phyloP scores from a whole-genome alignment of 805 yeast genomes.

The Saccharomycopsis fodiens region DNA sequence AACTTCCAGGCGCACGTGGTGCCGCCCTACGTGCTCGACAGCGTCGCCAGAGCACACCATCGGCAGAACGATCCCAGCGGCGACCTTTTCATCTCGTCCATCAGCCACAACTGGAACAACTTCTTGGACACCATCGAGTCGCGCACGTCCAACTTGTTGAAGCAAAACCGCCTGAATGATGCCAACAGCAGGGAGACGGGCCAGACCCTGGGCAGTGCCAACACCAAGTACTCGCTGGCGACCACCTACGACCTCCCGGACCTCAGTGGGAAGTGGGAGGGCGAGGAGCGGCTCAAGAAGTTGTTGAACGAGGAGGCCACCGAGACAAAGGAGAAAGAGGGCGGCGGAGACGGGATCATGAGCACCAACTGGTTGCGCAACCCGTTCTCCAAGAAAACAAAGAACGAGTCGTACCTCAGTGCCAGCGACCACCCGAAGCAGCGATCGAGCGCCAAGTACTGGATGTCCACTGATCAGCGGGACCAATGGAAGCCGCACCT shows the following conservation, averaged over 20 bases:
- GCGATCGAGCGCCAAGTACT: conserved; percentile 53
- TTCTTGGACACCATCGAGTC: conserved; percentile 41
- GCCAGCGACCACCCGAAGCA: conserved; percentile 31
- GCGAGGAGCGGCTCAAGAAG: conserved; percentile 52
- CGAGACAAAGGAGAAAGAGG: neutral
- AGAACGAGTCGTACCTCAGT: conserved; percentile 3
- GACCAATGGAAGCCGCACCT: conserved; percentile 59
- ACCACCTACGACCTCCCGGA: conserved; percentile 27
- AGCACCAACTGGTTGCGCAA: conserved; percentile 1
- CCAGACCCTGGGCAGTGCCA: neutral
- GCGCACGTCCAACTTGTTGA: conserved; percentile 29
- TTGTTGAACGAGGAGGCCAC: conserved; percentile 35
- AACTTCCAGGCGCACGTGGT: conserved; percentile 34
- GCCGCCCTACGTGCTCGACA: conserved; percentile 63
- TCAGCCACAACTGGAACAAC: conserved; percentile 43
- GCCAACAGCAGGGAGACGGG: no score
- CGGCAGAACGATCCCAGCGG: neutral
- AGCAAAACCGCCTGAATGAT: neutral
- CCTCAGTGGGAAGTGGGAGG: conserved; percentile 58
- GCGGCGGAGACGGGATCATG: conserved; percentile 2
- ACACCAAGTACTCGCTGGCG: neutral
- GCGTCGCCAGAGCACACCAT: conserved; percentile 28
- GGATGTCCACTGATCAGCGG: conserved; percentile 59
- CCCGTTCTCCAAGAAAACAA: conserved; percentile 16
- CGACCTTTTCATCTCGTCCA: conserved; percentile 30